Evolutionary conservation across 108 stramenopile species (phyloP).

Genomic region (Epipyxis sp.): DNA sequence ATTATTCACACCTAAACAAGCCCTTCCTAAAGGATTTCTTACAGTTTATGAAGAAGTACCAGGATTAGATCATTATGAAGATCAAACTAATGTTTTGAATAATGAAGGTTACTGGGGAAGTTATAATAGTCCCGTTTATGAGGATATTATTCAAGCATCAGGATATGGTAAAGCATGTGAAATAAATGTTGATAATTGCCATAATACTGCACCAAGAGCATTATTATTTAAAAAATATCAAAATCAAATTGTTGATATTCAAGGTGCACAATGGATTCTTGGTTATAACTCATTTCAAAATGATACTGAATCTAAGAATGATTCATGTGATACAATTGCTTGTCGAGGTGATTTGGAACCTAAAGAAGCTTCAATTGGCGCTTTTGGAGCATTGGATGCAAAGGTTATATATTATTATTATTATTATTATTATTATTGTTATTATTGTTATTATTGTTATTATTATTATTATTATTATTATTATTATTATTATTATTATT

Average conservation of each 20-base stretch:
- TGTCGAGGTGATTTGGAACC: conserved; percentile 25
- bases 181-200: conserved; percentile 20
- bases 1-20: conserved; percentile 27
- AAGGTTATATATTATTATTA: no score
- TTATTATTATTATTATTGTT: no score
- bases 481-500: no score
- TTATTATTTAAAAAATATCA: conserved; percentile 41
- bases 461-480: no score
- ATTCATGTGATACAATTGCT: conserved; percentile 27
- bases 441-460: no score
- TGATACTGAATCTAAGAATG: conserved; percentile 27
- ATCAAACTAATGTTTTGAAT: conserved; percentile 33
- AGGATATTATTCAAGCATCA: conserved; percentile 32
- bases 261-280: conserved; percentile 27
- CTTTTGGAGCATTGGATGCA: conserved; percentile 22
- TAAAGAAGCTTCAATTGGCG: not conserved
- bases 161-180: conserved; percentile 25
- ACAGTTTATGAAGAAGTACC: conserved; percentile 45
- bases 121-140: conserved; percentile 47
- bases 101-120: conserved; percentile 33
- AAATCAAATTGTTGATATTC: conserved; percentile 29
- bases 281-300: conserved; percentile 40
- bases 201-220: conserved; percentile 38
- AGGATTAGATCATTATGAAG: conserved; percentile 21
- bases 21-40: conserved; percentile 25